Conservation (phyloP, 805 yeast genomes). For the Cyberlindnera maritima region DNA sequence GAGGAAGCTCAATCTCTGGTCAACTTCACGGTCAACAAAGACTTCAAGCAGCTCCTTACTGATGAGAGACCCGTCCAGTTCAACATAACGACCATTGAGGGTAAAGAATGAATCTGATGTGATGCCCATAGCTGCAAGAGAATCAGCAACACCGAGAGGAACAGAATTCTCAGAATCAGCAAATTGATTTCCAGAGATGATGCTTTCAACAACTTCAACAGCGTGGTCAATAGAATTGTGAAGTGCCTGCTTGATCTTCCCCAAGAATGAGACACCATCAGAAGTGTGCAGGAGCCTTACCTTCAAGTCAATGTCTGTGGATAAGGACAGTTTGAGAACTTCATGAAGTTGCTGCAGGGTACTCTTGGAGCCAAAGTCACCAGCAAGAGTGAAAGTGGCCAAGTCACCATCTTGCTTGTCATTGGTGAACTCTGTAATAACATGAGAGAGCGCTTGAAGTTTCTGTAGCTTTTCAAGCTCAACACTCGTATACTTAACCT, state of each 20-base stretch:
- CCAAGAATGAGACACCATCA: constrained; percentile 19
- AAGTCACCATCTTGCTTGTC: constrained; percentile 9
- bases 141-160: constrained; percentile 8
- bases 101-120: constrained; percentile 40
- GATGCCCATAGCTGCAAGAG: constrained; percentile 33
- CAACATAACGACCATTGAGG: constrained; percentile 54
- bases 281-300: constrained; percentile 36
- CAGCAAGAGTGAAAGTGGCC: constrained; percentile 53
- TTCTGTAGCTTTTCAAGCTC: constrained; percentile 16
- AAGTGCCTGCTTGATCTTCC: constrained; percentile 18
- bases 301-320: constrained; percentile 32
- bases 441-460: constrained; percentile 6
- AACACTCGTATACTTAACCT: constrained; percentile 29
- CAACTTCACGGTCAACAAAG: constrained; percentile 45
- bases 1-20: constrained; percentile 40
- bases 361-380: constrained; percentile 43
- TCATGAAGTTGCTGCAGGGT: constrained; percentile 44
- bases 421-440: constrained; percentile 24
- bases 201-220: constrained; percentile 11
- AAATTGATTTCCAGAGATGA: constrained; percentile 14
- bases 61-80: constrained; percentile 29
- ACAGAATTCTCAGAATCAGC: constrained; percentile 7
- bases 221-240: constrained; percentile 17
- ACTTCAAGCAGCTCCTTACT: constrained; percentile 32
- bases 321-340: constrained; percentile 29